These are phyloP conservation scores for Lentinus polychrous DNA, from an alignment of 1,284 basidiomycete genomes.

Conservation along the genomic window DNA sequence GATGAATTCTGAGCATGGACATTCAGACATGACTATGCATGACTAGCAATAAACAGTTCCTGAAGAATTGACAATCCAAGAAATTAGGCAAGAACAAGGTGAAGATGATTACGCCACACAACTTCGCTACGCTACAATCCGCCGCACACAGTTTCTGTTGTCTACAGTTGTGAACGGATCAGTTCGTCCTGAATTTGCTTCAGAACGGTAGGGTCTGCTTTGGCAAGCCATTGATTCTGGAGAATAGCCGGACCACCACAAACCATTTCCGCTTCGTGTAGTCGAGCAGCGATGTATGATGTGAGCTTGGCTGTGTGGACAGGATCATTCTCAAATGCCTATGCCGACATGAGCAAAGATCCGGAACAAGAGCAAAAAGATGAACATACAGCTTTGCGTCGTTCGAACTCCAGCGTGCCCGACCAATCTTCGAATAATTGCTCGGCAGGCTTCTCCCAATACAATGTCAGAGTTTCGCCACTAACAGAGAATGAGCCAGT, in stretches of 20 bases:
- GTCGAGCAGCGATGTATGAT: slow-evolving; percentile 43
- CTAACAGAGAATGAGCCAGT: neutral
- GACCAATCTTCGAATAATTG: slow-evolving; percentile 53
- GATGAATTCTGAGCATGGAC: neutral
- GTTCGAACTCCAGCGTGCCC: slow-evolving; percentile 61
- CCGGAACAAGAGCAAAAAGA: neutral
- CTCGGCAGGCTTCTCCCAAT: slow-evolving; percentile 58
- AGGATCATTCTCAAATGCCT: slow-evolving; percentile 66
- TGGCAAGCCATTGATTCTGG: slow-evolving; percentile 50
- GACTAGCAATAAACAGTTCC: no score
- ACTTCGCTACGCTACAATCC: no score
- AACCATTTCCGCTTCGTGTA: slow-evolving; percentile 54
- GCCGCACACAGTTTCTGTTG: no score
- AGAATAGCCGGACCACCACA: slow-evolving; percentile 52
- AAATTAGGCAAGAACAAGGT: no score
- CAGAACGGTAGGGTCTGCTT: slow-evolving; percentile 64
- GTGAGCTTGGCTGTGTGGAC: slow-evolving; percentile 58
- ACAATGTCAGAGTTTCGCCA: slow-evolving; percentile 17
- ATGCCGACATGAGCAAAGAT: slow-evolving; percentile 6
- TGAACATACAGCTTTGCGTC: slow-evolving; percentile 50
- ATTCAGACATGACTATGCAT: no score
- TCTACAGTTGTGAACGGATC: neutral
- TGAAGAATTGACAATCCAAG: no score
- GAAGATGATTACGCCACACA: no score
- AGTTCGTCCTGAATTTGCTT: slow-evolving; percentile 56